phyloP scores from a whole-genome alignment of 306 rosid genomes.

The Castanospermum australe region DNA sequence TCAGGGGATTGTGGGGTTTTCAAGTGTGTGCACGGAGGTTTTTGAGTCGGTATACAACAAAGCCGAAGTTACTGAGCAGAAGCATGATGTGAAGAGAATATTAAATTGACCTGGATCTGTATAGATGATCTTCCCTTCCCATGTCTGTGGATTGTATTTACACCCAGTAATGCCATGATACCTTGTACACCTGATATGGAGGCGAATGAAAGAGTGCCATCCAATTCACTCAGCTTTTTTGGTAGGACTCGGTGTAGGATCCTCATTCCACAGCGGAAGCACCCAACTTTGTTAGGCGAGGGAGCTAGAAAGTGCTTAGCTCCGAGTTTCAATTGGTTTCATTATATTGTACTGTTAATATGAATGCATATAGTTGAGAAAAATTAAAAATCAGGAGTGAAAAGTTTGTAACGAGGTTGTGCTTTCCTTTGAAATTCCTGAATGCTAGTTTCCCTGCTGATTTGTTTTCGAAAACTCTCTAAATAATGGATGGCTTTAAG shows the following conservation, averaged over 20 bases:
- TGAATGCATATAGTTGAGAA: conserved; percentile 7
- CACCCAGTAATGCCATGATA: conserved; percentile 2
- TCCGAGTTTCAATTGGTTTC: conserved; percentile 7
- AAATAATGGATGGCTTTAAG: neutral
- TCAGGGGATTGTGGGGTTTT: conserved; percentile 92
- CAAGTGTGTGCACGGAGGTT: conserved; percentile 83
- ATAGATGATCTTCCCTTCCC: conserved; percentile 31
- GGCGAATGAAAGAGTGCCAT: conserved; percentile 11
- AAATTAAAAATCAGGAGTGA: neutral
- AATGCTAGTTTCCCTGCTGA: too few relatives aligned
- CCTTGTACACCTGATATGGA: neutral
- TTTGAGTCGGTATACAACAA: conserved; percentile 82
- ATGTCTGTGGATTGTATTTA: conserved; percentile 14
- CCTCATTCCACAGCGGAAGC: neutral
- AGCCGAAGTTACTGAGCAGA: conserved; percentile 53
- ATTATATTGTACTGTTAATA: conserved; percentile 22
- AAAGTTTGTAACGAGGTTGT: neutral
- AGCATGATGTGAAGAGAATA: conserved; percentile 73
- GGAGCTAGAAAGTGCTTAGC: neutral
- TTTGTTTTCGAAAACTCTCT: too few relatives aligned
- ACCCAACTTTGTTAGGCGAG: neutral
- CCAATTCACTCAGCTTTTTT: neutral
- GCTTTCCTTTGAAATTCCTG: too few relatives aligned
- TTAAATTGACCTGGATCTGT: conserved; percentile 34
- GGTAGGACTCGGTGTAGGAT: conserved; percentile 17